Evolutionary conservation across 371 early-diverging fungal species (phyloP), one percentile per base, ranked within the genome.

Genomic region (Coemansia sp.): DNA sequence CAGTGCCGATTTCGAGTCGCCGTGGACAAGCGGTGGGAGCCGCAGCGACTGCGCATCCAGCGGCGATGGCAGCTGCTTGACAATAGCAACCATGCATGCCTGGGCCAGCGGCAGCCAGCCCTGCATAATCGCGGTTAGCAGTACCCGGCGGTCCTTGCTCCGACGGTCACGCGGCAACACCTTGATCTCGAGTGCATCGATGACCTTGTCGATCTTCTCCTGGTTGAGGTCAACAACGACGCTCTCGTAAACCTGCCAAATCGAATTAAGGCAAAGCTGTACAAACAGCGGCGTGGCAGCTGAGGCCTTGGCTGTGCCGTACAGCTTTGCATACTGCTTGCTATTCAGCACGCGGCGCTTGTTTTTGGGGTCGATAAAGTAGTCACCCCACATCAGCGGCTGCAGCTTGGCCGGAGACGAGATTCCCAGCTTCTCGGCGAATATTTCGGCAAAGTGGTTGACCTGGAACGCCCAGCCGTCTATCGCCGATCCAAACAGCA

Each of bases 401-500:
- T 69, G 65, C 13, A 79, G 66, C 52, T 74, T 73, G 35, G 61
- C 57, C 9, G 79, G 62, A 36, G 72, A 66, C 0, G 67, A 50
- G 1, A 97, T 83, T 3, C 92, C 91, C 40, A 99, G 85, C 69
- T 95, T 96, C 26, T 88, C 84, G 1, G 94, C 89, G 76, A 94
- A 97, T 5, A 96, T 80, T 7, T 82, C 81, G 8, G 97, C 95
- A 83, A 99, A 99, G 61, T 96, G 93, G 48, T 91, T 87, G 32
- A 91, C 79, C 47, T 95, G 87, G 78, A 98, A 99, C 4, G 97
- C 99, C 99, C 99, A 99, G 1, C 99, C 99, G 76, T 99, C 98
- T 16, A 92, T 87, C 2, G 98, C 98, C 55, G 90, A 90, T 0
- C 93, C 81, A 78, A 99, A 99, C 34, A 98, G 85, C 55, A 99